Percentiles rank a stretch among this genome's conserved stretches.
Evolutionary conservation across 2,329 filamentous ascomycete species (phyloP).

Genomic region (Botryosphaeria dothidea): DNA sequence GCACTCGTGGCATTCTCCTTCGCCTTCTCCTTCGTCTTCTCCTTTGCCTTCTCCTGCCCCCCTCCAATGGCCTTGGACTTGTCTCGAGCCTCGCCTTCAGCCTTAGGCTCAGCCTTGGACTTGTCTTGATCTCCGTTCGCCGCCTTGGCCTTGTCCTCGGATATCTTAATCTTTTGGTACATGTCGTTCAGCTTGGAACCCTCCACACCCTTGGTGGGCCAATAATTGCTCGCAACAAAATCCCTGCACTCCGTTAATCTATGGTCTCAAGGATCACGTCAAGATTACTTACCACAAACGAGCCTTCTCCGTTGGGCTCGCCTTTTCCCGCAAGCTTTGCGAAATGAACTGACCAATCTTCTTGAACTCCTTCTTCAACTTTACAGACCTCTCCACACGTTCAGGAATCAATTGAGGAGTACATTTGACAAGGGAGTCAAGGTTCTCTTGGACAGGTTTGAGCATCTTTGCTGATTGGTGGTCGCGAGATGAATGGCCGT

Average conservation of each 20-base stretch:
- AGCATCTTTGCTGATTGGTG: conserved; percentile 45
- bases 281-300: conserved; percentile 52
- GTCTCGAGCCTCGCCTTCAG: not conserved
- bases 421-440: conserved; percentile 60
- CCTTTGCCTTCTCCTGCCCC: conserved; percentile 20
- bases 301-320: conserved; percentile 43
- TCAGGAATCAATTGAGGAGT: conserved; percentile 64
- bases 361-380: conserved; percentile 62
- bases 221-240: conserved; percentile 38
- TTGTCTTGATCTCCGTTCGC: conserved; percentile 10
- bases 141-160: conserved; percentile 14
- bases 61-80: conserved; percentile 8
- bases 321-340: conserved; percentile 44
- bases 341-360: conserved; percentile 65
- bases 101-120: not conserved
- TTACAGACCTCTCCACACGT: conserved; percentile 61
- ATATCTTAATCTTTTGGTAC: conserved; percentile 31
- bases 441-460: conserved; percentile 61
- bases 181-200: conserved; percentile 35
- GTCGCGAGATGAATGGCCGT: conserved; percentile 25
- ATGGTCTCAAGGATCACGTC: no score
- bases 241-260: conserved; percentile 35
- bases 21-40: conserved; percentile 19
- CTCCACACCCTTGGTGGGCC: conserved; percentile 35
- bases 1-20: conserved; percentile 20